phyloP scores from a whole-genome alignment of 352 stramenopile genomes.

The Phytophthora sp. region DNA sequence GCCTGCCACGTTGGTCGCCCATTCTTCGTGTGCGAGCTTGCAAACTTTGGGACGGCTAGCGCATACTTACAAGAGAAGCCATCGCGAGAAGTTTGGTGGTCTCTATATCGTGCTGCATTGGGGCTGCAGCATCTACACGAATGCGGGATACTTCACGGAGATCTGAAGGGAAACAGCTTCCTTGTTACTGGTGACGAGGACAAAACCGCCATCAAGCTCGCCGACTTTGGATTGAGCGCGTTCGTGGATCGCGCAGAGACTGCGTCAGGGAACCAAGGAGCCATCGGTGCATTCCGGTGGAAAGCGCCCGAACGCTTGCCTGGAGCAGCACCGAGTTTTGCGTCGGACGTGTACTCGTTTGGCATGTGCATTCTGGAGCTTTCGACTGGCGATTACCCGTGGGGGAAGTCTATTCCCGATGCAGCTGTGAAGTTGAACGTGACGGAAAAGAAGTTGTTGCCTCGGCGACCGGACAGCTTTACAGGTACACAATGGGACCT shows the following conservation, averaged over 20 bases:
- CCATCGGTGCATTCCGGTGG: slow-evolving; percentile 4
- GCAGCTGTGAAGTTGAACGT: background rate
- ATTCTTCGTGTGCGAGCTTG: slow-evolving; percentile 9
- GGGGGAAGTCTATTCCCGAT: background rate
- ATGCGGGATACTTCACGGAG: background rate
- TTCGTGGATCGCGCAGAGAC: background rate
- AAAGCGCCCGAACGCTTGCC: slow-evolving; percentile 5
- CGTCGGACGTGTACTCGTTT: slow-evolving; percentile 7
- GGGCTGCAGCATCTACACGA: slow-evolving; percentile 2
- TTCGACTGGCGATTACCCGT: background rate
- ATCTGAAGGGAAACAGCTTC: slow-evolving; percentile 5
- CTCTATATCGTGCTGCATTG: background rate
- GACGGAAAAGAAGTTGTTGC: background rate
- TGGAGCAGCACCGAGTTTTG: background rate
- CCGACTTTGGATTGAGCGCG: slow-evolving; percentile 2
- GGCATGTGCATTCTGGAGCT: slow-evolving; percentile 5
- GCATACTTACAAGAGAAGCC: background rate
- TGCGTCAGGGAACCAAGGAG: background rate
- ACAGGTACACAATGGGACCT: background rate
- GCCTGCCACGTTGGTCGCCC: background rate
- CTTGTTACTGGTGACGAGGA: background rate
- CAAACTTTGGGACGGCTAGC: background rate
- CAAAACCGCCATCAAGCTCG: slow-evolving; percentile 2
- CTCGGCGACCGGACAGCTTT: background rate
- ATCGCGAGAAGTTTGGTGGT: background rate